These are phyloP conservation scores for Amaranthus hypochondriacus DNA, from an alignment of 148 eudicot species.

Conservation along the genomic window DNA sequence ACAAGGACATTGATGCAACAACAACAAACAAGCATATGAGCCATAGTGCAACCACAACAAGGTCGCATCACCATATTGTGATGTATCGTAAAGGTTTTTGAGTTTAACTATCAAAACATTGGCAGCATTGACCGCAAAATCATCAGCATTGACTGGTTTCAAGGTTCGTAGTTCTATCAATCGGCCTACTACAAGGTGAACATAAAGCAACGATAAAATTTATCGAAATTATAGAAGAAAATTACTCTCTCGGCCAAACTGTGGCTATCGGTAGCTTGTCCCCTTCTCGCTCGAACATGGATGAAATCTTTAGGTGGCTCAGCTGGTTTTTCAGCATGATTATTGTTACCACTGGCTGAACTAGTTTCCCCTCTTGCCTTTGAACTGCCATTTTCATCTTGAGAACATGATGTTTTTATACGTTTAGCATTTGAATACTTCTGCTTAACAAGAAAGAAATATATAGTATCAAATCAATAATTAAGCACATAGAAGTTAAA, in stretches of 20 bases:
- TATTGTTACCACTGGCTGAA: conserved; percentile 49
- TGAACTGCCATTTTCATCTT: conserved; percentile 42
- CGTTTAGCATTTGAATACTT: conserved; percentile 50
- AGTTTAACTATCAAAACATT: no score
- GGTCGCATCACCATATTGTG: no score
- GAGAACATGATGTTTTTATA: conserved; percentile 42
- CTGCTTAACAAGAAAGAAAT: conserved; percentile 29
- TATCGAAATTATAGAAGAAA: conserved; percentile 2
- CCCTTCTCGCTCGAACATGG: conserved; percentile 96
- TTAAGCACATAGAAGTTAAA: conserved; percentile 6
- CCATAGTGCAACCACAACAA: no score
- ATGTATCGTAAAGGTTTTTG: no score
- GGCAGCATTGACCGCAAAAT: no score
- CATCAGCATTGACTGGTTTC: neutral
- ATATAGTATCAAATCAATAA: conserved; percentile 11
- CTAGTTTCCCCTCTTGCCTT: conserved; percentile 55
- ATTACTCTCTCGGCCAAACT: conserved; percentile 95
- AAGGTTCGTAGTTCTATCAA: neutral
- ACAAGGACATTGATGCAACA: neutral
- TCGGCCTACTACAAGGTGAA: neutral
- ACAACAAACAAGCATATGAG: neutral
- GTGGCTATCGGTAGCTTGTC: conserved; percentile 99
- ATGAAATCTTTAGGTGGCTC: conserved; percentile 91
- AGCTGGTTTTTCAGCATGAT: conserved; percentile 43
- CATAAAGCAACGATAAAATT: conserved; percentile 5